A percentile compares a stretch with the other conserved stretches of the same genome.
phyloP scores from a whole-genome alignment of 345 rosid genomes.

The Salix udensis region DNA sequence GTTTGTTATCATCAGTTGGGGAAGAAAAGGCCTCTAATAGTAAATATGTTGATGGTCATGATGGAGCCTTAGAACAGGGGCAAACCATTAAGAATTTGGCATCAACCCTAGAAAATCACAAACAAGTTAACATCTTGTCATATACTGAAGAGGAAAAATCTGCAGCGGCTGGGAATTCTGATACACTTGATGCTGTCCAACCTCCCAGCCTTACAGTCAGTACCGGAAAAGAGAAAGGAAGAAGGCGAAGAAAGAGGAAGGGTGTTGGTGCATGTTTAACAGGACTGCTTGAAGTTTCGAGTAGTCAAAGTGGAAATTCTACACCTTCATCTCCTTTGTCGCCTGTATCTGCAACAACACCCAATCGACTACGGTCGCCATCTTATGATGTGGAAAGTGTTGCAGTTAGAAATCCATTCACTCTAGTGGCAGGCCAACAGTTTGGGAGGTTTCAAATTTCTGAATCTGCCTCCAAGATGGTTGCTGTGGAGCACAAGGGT shows the following conservation, averaged over 20 bases:
- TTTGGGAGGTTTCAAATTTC: slow-evolving; percentile 22
- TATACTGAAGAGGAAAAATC: slow-evolving; percentile 20
- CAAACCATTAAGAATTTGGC: slow-evolving; percentile 15
- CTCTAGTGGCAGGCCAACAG: slow-evolving; percentile 20
- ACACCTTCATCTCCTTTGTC: slow-evolving; percentile 87
- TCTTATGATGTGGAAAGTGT: slow-evolving; percentile 31
- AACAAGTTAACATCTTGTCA: background rate
- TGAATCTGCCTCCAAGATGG: slow-evolving; percentile 22
- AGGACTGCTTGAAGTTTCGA: slow-evolving; percentile 58
- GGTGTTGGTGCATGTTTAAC: slow-evolving; percentile 37
- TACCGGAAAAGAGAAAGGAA: slow-evolving; percentile 61
- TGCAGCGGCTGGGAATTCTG: slow-evolving; percentile 21
- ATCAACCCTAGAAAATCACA: slow-evolving; percentile 17
- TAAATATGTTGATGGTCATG: slow-evolving; percentile 16
- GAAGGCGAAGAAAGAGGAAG: slow-evolving; percentile 73
- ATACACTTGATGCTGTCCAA: slow-evolving; percentile 36
- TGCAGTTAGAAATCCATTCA: slow-evolving; percentile 31
- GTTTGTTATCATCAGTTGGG: slow-evolving; percentile 37
- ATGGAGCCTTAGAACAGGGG: slow-evolving; percentile 10
- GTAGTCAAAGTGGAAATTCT: slow-evolving; percentile 88
- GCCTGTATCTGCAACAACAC: slow-evolving; percentile 35
- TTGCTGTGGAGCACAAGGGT: slow-evolving; percentile 15
- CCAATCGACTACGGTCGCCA: slow-evolving; percentile 29
- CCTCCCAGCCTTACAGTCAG: slow-evolving; percentile 50
- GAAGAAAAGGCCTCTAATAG: slow-evolving; percentile 32